Evolutionary conservation across 768 basidiomycete species (phyloP).

Genomic region (Suillus clintonianus): DNA sequence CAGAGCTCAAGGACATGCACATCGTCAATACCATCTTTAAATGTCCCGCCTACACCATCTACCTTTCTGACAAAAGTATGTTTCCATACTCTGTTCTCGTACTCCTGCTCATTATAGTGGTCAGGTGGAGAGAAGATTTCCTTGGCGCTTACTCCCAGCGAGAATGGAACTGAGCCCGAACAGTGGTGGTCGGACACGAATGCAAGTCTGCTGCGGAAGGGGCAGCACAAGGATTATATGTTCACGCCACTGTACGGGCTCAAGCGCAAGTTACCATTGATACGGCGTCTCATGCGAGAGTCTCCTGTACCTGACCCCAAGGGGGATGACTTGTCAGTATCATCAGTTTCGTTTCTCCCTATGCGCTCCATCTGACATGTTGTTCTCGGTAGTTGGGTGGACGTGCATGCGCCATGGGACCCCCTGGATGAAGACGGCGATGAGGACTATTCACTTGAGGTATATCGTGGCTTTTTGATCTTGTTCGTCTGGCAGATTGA

Average conservation of each 20-base stretch:
- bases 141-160: conserved; percentile 7
- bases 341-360: neutral
- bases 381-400: conserved; percentile 11
- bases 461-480: neutral
- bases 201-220: conserved; percentile 6
- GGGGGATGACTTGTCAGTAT: conserved; percentile 12
- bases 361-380: neutral
- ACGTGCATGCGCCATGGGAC: conserved; percentile 20
- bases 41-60: conserved; percentile 30
- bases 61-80: conserved; percentile 19
- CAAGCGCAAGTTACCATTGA: conserved; percentile 3
- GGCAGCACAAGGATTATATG: neutral
- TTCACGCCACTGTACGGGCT: conserved; percentile 16
- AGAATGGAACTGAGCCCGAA: neutral
- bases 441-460: conserved; percentile 2
- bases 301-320: neutral
- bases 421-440: conserved; percentile 20
- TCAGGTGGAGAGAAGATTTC: conserved; percentile 15
- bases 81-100: neutral
- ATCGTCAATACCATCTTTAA: conserved; percentile 26
- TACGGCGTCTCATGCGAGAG: conserved; percentile 6
- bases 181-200: neutral
- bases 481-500: neutral
- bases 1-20: conserved; percentile 17
- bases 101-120: neutral